Evolutionary conservation across 441 rosid genomes (phyloP).

Genomic region (Arabidopsis hybrid): DNA sequence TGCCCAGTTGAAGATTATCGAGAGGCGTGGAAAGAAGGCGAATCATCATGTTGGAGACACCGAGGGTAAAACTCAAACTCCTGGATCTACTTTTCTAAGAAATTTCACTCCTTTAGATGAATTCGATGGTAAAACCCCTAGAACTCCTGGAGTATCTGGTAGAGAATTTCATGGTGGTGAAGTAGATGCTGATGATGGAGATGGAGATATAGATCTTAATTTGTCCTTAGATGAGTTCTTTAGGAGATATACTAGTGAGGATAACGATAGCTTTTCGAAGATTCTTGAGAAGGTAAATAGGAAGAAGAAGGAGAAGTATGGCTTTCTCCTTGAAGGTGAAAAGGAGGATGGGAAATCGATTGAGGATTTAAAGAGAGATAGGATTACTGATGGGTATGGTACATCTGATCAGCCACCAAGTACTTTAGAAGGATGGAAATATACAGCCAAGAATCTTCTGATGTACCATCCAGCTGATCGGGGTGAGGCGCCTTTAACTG

Average conservation of each 20-base stretch:
- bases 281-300: conserved; percentile 87
- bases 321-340: conserved; percentile 68
- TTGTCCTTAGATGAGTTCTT: conserved; percentile 82
- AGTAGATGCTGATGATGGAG: conserved; percentile 49
- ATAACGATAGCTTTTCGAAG: conserved; percentile 88
- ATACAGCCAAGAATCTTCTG: conserved; percentile 84
- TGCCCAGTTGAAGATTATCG: conserved; percentile 91
- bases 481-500: conserved; percentile 85
- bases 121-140: conserved; percentile 60
- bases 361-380: conserved; percentile 70
- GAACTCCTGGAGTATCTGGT: conserved; percentile 55
- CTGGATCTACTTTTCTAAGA: conserved; percentile 85
- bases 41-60: conserved; percentile 44
- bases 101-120: conserved; percentile 86
- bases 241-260: conserved; percentile 89
- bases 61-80: conserved; percentile 66
- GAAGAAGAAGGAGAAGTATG: conserved; percentile 81
- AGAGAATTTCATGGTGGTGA: conserved; percentile 47
- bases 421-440: conserved; percentile 89
- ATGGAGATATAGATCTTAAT: conserved; percentile 60
- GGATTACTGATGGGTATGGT: conserved; percentile 94
- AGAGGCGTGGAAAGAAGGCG: conserved; percentile 75
- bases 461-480: conserved; percentile 95
- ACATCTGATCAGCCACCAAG: conserved; percentile 93
- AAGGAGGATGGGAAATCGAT: conserved; percentile 51